Base-by-base conservation (phyloP, 306 rosid genomes). In the Cicer arietinum region DNA sequence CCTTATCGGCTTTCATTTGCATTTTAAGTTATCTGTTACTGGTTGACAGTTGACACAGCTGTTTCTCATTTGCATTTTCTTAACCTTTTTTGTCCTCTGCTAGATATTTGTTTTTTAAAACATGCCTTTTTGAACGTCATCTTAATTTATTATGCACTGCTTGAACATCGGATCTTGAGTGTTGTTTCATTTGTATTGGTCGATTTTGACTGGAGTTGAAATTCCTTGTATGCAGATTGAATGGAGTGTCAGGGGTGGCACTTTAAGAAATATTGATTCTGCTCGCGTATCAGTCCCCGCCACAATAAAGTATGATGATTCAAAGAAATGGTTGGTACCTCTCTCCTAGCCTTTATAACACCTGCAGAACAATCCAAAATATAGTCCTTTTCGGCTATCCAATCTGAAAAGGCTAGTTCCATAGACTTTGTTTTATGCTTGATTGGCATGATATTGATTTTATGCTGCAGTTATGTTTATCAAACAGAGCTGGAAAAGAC, bases 281-380 rank as follows among this genome's bases (percentile, higher is more conserved):
- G 96, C 97, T 70, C 92, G 99, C 30, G 91, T 94, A 37, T 94
- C 99, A 54, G 40, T 94, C 72, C 99, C 97, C 47, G 3, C 93
- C 71, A 92, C 99, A 13, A 73, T 94, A 73, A 92, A 86, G 69
- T 94, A 86, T 65, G 91, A 92, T 45, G 96, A 94, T 74, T 85
- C 96, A 18, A 94, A 84, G 89, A 90, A 94, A 82, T 94, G 97
- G 97, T 94, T 30, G 30, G 89, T 78, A 62, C 42, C 53, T 76
- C 50, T 77, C 65, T 52, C 60, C 56, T 39, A 37, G 56, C 77
- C 70, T 77, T 62, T 22, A 46, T 64, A 44, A 56, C 42, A 35
- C 53, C 0, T 37, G 17, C 39, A 30, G 47, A 71, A 45, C 56
- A 56, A 25, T 57, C 57, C 69, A 54, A 41, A 30, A 51, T 62